Evolutionary conservation across 352 stramenopile genomes (phyloP).

Genomic region (Pythium aquatile): DNA sequence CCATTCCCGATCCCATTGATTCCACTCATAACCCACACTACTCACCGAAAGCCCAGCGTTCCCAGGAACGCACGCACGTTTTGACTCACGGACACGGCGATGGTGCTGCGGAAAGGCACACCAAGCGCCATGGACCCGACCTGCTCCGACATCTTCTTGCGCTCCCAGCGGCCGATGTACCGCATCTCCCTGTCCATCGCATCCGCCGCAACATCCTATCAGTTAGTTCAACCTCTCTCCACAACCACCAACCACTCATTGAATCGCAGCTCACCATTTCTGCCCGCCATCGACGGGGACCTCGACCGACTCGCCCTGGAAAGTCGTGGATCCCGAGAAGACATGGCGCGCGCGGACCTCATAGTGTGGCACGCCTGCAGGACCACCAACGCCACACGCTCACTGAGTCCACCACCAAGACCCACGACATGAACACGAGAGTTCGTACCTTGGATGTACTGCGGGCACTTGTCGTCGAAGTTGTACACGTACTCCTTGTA

Average conservation of each 20-base stretch:
- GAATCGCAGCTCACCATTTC: constrained; percentile 53
- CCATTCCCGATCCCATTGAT: not conserved
- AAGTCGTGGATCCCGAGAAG: constrained; percentile 79
- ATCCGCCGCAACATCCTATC: constrained; percentile 5
- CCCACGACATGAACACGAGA: not conserved
- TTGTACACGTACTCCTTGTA: constrained; percentile 91
- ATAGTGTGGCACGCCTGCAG: constrained; percentile 71
- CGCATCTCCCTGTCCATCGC: constrained; percentile 54
- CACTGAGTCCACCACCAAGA: not conserved
- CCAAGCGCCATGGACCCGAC: constrained; percentile 52
- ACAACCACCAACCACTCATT: not conserved
- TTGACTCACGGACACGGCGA: constrained; percentile 78
- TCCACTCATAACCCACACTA: not conserved
- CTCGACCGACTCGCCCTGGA: constrained; percentile 74
- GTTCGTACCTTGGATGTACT: constrained; percentile 70
- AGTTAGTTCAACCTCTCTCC: not conserved
- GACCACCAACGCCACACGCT: not conserved
- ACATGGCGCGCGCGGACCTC: constrained; percentile 80
- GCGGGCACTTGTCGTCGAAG: constrained; percentile 84
- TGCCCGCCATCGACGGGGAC: constrained; percentile 72
- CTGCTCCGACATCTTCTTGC: constrained; percentile 85
- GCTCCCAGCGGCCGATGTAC: constrained; percentile 84
- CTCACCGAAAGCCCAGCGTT: constrained; percentile 76
- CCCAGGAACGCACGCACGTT: constrained; percentile 73
- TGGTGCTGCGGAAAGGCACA: constrained; percentile 81